Percentiles rank a stretch among this genome's conserved stretches.
Evolutionary conservation across 2,329 filamentous ascomycete species (phyloP).

Genomic region (Hymenoscyphus fructigenus): DNA sequence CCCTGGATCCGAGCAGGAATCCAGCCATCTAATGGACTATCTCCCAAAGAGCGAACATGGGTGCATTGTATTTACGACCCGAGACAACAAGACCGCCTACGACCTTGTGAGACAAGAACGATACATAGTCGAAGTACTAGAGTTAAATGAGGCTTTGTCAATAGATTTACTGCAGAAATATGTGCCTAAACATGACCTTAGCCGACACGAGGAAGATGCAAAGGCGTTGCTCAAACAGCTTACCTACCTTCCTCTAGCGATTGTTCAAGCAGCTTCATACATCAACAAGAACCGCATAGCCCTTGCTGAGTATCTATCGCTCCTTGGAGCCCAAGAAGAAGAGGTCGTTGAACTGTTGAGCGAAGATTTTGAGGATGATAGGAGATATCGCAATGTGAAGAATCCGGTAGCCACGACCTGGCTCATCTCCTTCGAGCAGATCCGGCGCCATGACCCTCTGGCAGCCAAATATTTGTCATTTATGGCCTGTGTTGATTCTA

Average conservation of each 20-base stretch:
- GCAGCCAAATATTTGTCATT: slow-evolving; percentile 42
- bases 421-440: slow-evolving; percentile 43
- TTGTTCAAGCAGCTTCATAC: slow-evolving; percentile 43
- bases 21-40: slow-evolving; percentile 32
- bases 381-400: neutral
- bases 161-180: slow-evolving; percentile 30
- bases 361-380: neutral
- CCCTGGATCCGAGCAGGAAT: neutral
- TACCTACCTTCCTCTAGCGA: slow-evolving; percentile 42
- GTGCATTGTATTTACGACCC: slow-evolving; percentile 41
- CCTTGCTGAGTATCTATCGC: slow-evolving; percentile 3
- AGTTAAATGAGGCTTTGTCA: slow-evolving; percentile 36
- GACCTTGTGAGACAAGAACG: slow-evolving; percentile 24
- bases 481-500: slow-evolving; percentile 42
- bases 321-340: slow-evolving; percentile 21
- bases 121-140: slow-evolving; percentile 33
- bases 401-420: slow-evolving; percentile 6
- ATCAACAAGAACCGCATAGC: slow-evolving; percentile 35
- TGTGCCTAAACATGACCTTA: slow-evolving; percentile 18
- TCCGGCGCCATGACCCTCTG: slow-evolving; percentile 29
- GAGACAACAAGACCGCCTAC: slow-evolving; percentile 35
- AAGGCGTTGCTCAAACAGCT: slow-evolving; percentile 33
- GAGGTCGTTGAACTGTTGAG: neutral
- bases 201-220: slow-evolving; percentile 11
- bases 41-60: slow-evolving; percentile 39